A percentile compares a stretch with the other conserved stretches of the same genome.
phyloP scores from a whole-genome alignment of 139 green algal genomes.

The Micractinium conductrix region DNA sequence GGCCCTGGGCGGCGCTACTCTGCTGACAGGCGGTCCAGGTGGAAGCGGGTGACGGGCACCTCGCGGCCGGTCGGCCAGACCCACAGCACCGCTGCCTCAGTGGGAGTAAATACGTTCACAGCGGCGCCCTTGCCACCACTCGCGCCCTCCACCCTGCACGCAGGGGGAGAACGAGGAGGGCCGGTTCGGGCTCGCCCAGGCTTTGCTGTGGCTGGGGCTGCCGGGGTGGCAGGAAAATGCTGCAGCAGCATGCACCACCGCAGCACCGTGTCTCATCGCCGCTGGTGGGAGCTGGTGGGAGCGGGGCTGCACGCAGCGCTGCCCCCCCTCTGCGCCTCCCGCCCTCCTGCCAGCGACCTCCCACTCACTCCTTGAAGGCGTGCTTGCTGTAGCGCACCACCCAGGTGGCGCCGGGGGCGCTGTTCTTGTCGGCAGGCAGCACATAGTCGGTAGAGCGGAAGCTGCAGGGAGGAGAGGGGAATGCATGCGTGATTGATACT shows the following conservation, averaged over 20 bases:
- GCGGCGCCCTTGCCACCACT: background rate
- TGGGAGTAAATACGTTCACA: background rate
- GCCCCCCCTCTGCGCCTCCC: background rate
- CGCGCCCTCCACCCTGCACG: background rate
- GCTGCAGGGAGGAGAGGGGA: background rate
- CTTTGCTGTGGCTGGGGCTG: background rate
- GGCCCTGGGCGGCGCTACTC: background rate
- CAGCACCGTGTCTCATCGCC: too few species aligned
- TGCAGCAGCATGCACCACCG: too few species aligned
- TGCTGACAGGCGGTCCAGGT: background rate
- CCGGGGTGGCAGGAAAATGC: too few species aligned
- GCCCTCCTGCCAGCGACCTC: too few species aligned
- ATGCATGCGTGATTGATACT: background rate
- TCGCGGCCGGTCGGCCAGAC: background rate
- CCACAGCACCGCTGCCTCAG: background rate
- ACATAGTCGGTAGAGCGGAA: slow-evolving; percentile 7
- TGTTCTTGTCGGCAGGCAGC: background rate
- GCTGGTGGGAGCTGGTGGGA: too few species aligned
- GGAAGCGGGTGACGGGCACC: background rate
- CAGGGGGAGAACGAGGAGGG: background rate
- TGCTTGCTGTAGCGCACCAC: slow-evolving; percentile 2
- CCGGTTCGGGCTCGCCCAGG: background rate
- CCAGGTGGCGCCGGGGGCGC: background rate
- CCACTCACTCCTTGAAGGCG: background rate
- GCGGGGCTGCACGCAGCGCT: too few species aligned